Conservation (phyloP, 2,329 filamentous ascomycete genomes). For the Sarocladium oryzae region DNA sequence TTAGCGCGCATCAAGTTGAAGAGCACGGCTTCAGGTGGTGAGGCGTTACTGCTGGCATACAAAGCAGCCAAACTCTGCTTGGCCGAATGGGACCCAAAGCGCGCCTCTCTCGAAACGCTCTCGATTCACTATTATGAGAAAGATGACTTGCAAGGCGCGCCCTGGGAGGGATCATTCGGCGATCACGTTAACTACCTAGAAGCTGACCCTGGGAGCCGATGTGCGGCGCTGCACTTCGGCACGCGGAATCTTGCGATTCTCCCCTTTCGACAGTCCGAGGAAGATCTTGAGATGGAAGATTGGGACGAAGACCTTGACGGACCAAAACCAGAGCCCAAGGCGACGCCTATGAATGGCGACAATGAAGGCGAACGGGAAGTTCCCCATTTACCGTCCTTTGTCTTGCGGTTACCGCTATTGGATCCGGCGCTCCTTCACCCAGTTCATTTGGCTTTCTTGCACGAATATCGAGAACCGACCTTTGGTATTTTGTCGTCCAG, state of each 20-base stretch:
- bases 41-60: constrained; percentile 76
- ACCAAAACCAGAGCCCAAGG: constrained; percentile 41
- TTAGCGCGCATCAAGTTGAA: constrained; percentile 70
- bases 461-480: constrained; percentile 96
- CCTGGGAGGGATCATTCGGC: constrained; percentile 71
- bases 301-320: constrained; percentile 80
- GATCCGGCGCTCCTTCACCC: constrained; percentile 84
- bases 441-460: constrained; percentile 83
- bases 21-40: constrained; percentile 70
- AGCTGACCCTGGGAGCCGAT: constrained; percentile 86
- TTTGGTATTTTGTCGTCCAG: constrained; percentile 89
- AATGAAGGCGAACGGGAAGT: constrained; percentile 48
- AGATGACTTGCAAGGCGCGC: constrained; percentile 75
- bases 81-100: constrained; percentile 86
- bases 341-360: constrained; percentile 24
- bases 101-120: constrained; percentile 72
- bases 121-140: constrained; percentile 99
- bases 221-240: constrained; percentile 91
- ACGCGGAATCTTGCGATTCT: constrained; percentile 83
- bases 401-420: constrained; percentile 80
- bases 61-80: constrained; percentile 90
- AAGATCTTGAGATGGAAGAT: constrained; percentile 87
- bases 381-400: constrained; percentile 79
- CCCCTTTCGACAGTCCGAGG: constrained; percentile 79
- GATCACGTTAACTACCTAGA: constrained; percentile 75